Evolutionary conservation across 768 basidiomycete genomes (phyloP).

Genomic region (Lentinula aciculospora): DNA sequence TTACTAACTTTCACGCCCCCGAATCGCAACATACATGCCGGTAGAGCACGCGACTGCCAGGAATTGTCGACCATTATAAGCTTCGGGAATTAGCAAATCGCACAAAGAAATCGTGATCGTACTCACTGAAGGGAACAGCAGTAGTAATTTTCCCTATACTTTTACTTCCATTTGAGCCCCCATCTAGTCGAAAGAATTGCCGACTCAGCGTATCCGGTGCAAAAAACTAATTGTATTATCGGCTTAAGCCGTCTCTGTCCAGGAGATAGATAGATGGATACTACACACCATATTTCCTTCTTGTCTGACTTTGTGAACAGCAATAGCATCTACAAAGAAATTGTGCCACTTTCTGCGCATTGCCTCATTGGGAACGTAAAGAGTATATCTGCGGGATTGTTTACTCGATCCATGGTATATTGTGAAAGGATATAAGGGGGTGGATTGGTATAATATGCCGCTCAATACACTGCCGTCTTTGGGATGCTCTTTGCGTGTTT

Average conservation of each 20-base stretch:
- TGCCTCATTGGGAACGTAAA: conserved; percentile 57
- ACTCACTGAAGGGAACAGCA: conserved; percentile 58
- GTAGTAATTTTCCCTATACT: conserved; percentile 55
- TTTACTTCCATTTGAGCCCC: conserved; percentile 13
- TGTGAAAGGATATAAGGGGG: conserved; percentile 69
- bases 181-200: conserved; percentile 49
- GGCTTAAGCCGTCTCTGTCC: not conserved
- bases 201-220: conserved; percentile 50
- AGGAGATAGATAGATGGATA: not conserved
- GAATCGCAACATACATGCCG: conserved; percentile 65
- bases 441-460: conserved; percentile 42
- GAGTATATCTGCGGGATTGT: conserved; percentile 58
- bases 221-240: conserved; percentile 56
- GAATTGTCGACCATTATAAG: conserved; percentile 43
- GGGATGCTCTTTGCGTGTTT: conserved; percentile 55
- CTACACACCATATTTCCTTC: conserved; percentile 67
- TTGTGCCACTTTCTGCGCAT: conserved; percentile 59
- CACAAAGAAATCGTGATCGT: too few species aligned
- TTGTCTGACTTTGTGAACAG: conserved; percentile 54
- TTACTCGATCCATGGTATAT: conserved; percentile 64
- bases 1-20: conserved; percentile 48
- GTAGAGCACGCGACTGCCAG: conserved; percentile 59
- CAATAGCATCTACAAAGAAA: conserved; percentile 56
- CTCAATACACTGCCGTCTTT: conserved; percentile 58
- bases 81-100: conserved; percentile 32